Percentiles rank a stretch among this genome's conserved stretches.
These are phyloP conservation scores for Chamaenerion angustifolium DNA, from an alignment of 345 rosid genomes.

Conservation along the genomic window DNA sequence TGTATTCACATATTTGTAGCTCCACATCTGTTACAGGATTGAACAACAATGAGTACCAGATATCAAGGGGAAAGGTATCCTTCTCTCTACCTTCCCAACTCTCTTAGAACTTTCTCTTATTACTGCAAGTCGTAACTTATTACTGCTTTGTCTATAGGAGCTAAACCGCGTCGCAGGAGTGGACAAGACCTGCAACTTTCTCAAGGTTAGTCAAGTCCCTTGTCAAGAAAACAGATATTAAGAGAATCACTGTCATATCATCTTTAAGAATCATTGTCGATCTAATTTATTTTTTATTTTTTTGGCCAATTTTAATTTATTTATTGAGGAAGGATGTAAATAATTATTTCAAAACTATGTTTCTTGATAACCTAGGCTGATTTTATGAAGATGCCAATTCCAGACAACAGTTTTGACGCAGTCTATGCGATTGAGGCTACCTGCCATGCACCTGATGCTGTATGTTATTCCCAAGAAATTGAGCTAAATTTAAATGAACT, in stretches of 20 bases:
- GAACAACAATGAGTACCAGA: conserved; percentile 97
- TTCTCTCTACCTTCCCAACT: no score
- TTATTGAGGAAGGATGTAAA: no score
- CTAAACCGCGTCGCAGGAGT: conserved; percentile 69
- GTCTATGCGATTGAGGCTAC: conserved; percentile 98
- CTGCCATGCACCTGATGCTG: conserved; percentile 99
- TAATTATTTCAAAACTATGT: not conserved
- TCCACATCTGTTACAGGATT: conserved; percentile 65
- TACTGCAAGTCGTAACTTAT: no score
- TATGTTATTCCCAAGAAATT: conserved; percentile 17
- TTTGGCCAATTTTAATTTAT: no score
- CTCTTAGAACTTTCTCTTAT: no score
- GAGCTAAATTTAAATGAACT: not conserved
- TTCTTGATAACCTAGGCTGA: conserved; percentile 58
- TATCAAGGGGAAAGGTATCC: conserved; percentile 85
- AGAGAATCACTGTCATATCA: no score
- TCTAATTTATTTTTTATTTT: no score
- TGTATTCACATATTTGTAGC: conserved; percentile 26
- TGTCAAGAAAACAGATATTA: no score
- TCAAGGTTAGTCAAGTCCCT: conserved; percentile 41
- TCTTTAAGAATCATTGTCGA: no score
- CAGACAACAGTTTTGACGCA: conserved; percentile 80
- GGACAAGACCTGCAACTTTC: conserved; percentile 78
- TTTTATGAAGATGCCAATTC: conserved; percentile 98
- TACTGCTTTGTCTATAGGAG: conserved; percentile 30